Conservation (phyloP, 1,284 basidiomycete genomes). For the Puccinia polysora region DNA sequence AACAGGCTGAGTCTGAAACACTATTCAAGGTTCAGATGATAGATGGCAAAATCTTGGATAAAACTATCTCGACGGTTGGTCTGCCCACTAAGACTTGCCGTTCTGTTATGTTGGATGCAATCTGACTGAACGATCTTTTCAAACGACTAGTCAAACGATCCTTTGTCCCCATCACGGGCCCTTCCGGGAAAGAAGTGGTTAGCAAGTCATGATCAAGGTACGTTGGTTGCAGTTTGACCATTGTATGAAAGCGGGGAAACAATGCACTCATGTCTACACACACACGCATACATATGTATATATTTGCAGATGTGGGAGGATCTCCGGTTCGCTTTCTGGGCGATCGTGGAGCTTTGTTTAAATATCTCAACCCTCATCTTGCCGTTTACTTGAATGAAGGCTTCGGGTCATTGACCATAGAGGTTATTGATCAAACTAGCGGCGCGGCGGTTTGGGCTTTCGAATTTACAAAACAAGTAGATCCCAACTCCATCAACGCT, state of each 20-base stretch:
- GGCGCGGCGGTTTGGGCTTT: slow-evolving; percentile 31
- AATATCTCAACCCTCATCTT: slow-evolving; percentile 83
- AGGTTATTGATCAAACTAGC: slow-evolving; percentile 28
- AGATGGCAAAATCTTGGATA: slow-evolving; percentile 22
- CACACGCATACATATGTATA: too few species aligned
- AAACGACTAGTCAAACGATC: too few species aligned
- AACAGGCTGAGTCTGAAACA: slow-evolving; percentile 5
- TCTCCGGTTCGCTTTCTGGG: slow-evolving; percentile 77
- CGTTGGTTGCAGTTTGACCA: not conserved
- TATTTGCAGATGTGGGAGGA: slow-evolving; percentile 34
- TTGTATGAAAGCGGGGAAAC: not conserved
- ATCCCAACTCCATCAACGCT: slow-evolving; percentile 24
- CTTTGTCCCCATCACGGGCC: too few species aligned
- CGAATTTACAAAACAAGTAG: slow-evolving; percentile 16
- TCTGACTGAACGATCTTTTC: not conserved
- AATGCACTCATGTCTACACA: not conserved
- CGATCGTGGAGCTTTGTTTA: slow-evolving; percentile 83
- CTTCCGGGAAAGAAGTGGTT: slow-evolving; percentile 16
- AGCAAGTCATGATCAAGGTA: slow-evolving; percentile 39
- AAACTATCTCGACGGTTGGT: slow-evolving; percentile 2
- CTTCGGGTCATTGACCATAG: slow-evolving; percentile 10
- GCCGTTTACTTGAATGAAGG: slow-evolving; percentile 59
- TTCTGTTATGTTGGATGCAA: not conserved
- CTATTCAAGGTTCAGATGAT: slow-evolving; percentile 8
- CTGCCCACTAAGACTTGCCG: too few species aligned